phyloP scores from a whole-genome alignment of 768 basidiomycete genomes.

The Rhizopogon sp. region DNA sequence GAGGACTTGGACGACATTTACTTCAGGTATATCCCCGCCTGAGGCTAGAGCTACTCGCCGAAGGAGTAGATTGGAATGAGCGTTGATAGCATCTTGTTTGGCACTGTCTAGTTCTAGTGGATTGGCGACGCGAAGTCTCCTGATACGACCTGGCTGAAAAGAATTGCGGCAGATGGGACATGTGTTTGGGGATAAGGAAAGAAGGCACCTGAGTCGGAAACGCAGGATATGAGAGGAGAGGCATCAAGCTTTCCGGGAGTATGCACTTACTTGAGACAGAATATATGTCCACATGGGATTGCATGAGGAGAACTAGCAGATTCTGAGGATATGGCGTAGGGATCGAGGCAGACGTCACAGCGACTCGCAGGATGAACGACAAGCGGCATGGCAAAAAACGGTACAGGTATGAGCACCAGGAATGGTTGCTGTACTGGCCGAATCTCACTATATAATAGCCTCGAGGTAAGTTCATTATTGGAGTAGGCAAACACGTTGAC shows the following conservation, averaged over 20 bases:
- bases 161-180: slow-evolving; percentile 67
- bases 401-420: slow-evolving; percentile 2
- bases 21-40: slow-evolving; percentile 25
- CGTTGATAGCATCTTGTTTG: slow-evolving; percentile 38
- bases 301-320: slow-evolving; percentile 54
- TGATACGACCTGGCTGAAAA: slow-evolving; percentile 50
- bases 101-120: slow-evolving; percentile 30
- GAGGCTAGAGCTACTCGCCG: slow-evolving; percentile 32
- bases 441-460: too few relatives aligned
- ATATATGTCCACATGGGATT: slow-evolving; percentile 75
- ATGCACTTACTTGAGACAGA: slow-evolving; percentile 57
- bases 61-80: slow-evolving; percentile 31
- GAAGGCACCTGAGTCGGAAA: slow-evolving; percentile 46
- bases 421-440: too few relatives aligned
- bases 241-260: slow-evolving; percentile 5
- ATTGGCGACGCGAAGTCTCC: slow-evolving; percentile 61
- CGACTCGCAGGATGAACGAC: slow-evolving; percentile 64
- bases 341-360: slow-evolving; percentile 74
- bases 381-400: slow-evolving; percentile 41
- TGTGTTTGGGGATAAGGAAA: slow-evolving; percentile 40
- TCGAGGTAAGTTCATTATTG: too few relatives aligned
- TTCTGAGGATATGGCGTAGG: slow-evolving; percentile 47
- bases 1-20: slow-evolving; percentile 33
- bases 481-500: too few relatives aligned
- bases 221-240: slow-evolving; percentile 4